These are phyloP conservation scores for Opeltia flavorubescens DNA, from an alignment of 495 filamentous ascomycete genomes.

Conservation along the genomic window DNA sequence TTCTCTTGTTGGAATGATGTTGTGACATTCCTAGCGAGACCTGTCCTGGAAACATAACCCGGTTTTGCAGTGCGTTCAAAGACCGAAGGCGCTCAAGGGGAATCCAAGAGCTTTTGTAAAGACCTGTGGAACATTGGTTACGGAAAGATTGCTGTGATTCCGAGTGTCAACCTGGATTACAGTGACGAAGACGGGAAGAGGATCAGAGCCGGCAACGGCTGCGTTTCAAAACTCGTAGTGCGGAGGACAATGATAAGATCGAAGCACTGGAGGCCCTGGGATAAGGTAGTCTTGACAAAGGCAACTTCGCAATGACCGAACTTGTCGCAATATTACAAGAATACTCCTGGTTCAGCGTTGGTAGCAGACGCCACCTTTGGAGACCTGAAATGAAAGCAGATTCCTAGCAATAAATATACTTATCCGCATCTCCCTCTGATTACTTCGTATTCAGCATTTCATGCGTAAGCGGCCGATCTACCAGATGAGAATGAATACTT, in stretches of 20 bases:
- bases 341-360: too few species aligned
- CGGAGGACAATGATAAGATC: conserved; percentile 10
- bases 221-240: conserved; percentile 15
- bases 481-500: too few species aligned
- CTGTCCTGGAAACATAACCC: conserved; percentile 18
- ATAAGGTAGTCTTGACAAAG: too few species aligned
- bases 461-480: too few species aligned
- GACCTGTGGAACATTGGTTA: conserved; percentile 8
- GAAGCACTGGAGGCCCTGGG: too few species aligned
- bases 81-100: conserved; percentile 6
- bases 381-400: too few species aligned
- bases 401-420: too few species aligned
- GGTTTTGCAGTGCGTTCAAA: conserved; percentile 21
- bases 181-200: conserved; percentile 11
- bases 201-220: conserved; percentile 28
- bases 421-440: too few species aligned
- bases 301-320: too few species aligned
- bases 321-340: too few species aligned
- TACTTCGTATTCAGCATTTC: too few species aligned
- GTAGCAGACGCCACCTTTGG: too few species aligned
- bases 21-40: conserved; percentile 20
- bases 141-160: conserved; percentile 8
- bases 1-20: conserved; percentile 42
- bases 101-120: conserved; percentile 4
- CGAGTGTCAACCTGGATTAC: conserved; percentile 4